Percentiles rank a stretch among this genome's conserved stretches.
Conservation (phyloP, 805 yeast genomes). For the Sugiyamaella boreocaroliniensis region DNA sequence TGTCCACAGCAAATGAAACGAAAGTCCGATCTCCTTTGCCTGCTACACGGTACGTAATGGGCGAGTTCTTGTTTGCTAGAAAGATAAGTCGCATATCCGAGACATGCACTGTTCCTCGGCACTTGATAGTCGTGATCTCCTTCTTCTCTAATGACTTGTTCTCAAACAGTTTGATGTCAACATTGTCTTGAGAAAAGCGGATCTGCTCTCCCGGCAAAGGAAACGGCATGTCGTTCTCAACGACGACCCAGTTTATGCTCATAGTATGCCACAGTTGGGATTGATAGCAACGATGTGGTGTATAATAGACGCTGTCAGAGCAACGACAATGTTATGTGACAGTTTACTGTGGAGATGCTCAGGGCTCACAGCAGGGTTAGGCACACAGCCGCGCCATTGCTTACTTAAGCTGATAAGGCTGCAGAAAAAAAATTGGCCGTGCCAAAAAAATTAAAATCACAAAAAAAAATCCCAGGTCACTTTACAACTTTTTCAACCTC, state of each 20-base stretch:
- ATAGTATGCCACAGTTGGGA: constrained; percentile 7
- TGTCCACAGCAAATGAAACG: constrained; percentile 18
- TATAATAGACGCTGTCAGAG: too few relatives aligned
- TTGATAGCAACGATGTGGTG: too few relatives aligned
- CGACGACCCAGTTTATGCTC: constrained; percentile 20
- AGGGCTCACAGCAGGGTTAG: too few relatives aligned
- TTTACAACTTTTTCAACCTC: background rate
- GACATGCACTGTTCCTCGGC: background rate
- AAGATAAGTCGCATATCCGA: constrained; percentile 3
- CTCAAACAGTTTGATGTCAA: background rate
- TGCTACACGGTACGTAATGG: constrained; percentile 19
- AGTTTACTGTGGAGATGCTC: too few relatives aligned
- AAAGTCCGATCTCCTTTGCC: constrained; percentile 28
- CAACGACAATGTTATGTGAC: too few relatives aligned
- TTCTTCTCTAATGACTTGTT: background rate
- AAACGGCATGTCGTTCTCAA: constrained; percentile 14
- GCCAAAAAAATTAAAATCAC: background rate
- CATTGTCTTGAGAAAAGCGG: background rate
- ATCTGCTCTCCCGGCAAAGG: constrained; percentile 17
- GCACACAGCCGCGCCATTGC: background rate
- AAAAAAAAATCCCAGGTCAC: background rate
- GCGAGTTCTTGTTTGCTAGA: constrained; percentile 18
- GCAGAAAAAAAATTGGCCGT: background rate
- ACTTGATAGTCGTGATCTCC: background rate
- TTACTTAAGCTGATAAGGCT: background rate